These are phyloP conservation scores for Bruguiera hainesii DNA, from an alignment of 441 rosid genomes.

Conservation along the genomic window DNA sequence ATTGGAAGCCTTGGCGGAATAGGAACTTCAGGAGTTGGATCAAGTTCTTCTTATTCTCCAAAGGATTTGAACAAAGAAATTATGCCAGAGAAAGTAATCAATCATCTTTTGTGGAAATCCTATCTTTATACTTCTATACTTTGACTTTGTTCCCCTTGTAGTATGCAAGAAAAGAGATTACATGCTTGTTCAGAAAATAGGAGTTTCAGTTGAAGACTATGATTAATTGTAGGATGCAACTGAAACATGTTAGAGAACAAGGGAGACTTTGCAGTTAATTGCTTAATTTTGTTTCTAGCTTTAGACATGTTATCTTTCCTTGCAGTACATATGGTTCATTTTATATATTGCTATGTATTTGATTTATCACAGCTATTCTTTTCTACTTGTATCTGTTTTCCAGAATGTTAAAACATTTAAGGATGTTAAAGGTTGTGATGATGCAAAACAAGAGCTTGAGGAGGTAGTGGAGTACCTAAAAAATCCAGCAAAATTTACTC, in stretches of 20 bases:
- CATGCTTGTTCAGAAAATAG: not conserved
- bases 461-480: constrained; percentile 97
- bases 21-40: constrained; percentile 93
- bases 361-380: constrained; percentile 4
- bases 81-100: constrained; percentile 3
- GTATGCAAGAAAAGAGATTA: not conserved
- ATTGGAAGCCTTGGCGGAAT: constrained; percentile 67
- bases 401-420: constrained; percentile 98
- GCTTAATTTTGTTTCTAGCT: not conserved
- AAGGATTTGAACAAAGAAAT: constrained; percentile 4
- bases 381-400: constrained; percentile 20
- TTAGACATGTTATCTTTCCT: not conserved
- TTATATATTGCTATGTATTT: constrained; percentile 11
- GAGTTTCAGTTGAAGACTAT: not conserved
- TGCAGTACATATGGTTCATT: not conserved
- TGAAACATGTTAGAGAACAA: not conserved
- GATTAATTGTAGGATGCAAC: not conserved
- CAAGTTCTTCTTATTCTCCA: constrained; percentile 46
- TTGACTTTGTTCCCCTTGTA: not conserved
- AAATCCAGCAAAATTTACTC: constrained; percentile 93
- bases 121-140: not conserved
- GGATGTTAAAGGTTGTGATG: constrained; percentile 99
- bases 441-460: constrained; percentile 98
- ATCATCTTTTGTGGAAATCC: not conserved
- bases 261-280: not conserved